A percentile compares a stretch with the other conserved stretches of the same genome.
Conservation (phyloP, 495 filamentous ascomycete species). For the Neurospora sp. region DNA sequence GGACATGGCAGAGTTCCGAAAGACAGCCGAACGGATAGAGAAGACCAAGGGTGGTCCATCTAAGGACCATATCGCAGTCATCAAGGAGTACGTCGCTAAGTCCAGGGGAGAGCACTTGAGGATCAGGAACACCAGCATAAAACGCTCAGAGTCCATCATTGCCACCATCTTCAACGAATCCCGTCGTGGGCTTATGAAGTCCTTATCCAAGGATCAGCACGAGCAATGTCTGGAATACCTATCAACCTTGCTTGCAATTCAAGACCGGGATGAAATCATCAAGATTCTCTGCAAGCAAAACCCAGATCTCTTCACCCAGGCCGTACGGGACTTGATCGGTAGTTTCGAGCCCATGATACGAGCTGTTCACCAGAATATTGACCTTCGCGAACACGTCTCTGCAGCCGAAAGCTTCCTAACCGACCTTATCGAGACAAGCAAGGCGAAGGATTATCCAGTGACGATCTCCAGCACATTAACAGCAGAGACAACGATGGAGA, state of each 20-base stretch:
- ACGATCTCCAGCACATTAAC: background rate
- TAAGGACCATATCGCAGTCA: slow-evolving; percentile 37
- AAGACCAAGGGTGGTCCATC: slow-evolving; percentile 34
- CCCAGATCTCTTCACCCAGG: slow-evolving; percentile 50
- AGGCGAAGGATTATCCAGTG: slow-evolving; percentile 16
- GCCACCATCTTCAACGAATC: slow-evolving; percentile 35
- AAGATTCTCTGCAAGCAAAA: slow-evolving; percentile 44
- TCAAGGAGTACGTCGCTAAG: slow-evolving; percentile 38
- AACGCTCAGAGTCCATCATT: slow-evolving; percentile 36
- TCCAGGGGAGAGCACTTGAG: slow-evolving; percentile 39
- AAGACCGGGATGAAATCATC: slow-evolving; percentile 51
- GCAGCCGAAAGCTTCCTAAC: slow-evolving; percentile 48
- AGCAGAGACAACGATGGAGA: slow-evolving; percentile 3
- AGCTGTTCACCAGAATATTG: slow-evolving; percentile 49
- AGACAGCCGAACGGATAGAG: slow-evolving; percentile 42
- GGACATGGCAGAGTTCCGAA: slow-evolving; percentile 49
- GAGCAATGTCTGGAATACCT: slow-evolving; percentile 48
- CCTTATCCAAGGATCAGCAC: slow-evolving; percentile 42
- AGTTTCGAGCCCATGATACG: slow-evolving; percentile 60
- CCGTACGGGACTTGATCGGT: slow-evolving; percentile 42
- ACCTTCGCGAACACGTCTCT: slow-evolving; percentile 47
- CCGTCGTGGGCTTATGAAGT: slow-evolving; percentile 13
- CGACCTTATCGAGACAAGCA: slow-evolving; percentile 46
- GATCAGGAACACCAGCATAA: slow-evolving; percentile 28
- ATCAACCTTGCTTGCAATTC: slow-evolving; percentile 43